A percentile compares a stretch with the other conserved stretches of the same genome.
Evolutionary conservation across 2,329 filamentous ascomycete genomes (phyloP).

Genomic region (Furcasterigmium furcatum): DNA sequence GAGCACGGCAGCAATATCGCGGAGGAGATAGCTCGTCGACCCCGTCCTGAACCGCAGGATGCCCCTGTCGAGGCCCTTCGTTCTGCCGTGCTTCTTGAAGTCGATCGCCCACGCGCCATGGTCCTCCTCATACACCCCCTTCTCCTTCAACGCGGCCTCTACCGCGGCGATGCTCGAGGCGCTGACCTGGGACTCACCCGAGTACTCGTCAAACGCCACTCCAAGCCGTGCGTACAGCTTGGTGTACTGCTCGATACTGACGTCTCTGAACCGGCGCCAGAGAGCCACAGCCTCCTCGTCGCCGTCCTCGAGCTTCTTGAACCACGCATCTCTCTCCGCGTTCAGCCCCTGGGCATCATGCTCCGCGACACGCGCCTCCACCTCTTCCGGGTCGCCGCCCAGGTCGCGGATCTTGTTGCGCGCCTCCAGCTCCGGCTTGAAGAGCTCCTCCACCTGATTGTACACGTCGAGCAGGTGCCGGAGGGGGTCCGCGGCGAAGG

Average conservation of each 20-base stretch:
- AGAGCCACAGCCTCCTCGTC: constrained; percentile 57
- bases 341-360: constrained; percentile 59
- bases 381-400: constrained; percentile 63
- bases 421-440: neutral
- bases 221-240: constrained; percentile 68
- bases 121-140: constrained; percentile 63
- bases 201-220: constrained; percentile 70
- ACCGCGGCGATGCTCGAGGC: constrained; percentile 64
- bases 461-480: constrained; percentile 82
- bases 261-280: constrained; percentile 64
- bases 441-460: constrained; percentile 62
- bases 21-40: constrained; percentile 73
- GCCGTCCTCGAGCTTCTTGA: constrained; percentile 68
- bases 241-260: constrained; percentile 65
- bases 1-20: constrained; percentile 73
- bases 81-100: constrained; percentile 64
- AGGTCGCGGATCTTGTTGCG: constrained; percentile 30
- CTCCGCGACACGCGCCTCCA: constrained; percentile 54
- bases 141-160: constrained; percentile 59
- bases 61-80: constrained; percentile 65
- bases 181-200: constrained; percentile 70
- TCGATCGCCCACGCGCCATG: constrained; percentile 70
- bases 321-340: constrained; percentile 71
- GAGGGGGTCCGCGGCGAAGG: constrained; percentile 69
- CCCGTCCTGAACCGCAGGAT: constrained; percentile 72